Percentiles rank a stretch among this genome's conserved stretches.
These are phyloP conservation scores for Nosema muscidifuracis DNA, from an alignment of 371 early-diverging fungal species.

Conservation along the genomic window DNA sequence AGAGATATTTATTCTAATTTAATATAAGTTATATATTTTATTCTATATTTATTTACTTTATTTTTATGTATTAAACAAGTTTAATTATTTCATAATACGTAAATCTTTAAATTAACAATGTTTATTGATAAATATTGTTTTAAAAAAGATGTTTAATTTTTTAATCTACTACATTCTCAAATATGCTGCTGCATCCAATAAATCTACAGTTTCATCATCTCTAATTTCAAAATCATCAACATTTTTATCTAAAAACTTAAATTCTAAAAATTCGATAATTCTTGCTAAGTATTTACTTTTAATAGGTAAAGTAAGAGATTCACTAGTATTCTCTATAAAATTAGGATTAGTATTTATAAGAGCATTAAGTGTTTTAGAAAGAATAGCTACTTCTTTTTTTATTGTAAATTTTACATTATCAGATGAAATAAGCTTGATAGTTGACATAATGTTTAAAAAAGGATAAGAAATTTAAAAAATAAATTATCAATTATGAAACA, in stretches of 20 bases:
- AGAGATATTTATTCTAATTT: too few species aligned
- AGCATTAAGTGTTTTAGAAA: slow-evolving; percentile 29
- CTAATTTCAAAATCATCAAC: slow-evolving; percentile 55
- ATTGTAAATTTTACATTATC: slow-evolving; percentile 43
- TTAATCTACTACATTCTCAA: slow-evolving; percentile 52
- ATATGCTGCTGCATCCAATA: slow-evolving; percentile 61
- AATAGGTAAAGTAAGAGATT: slow-evolving; percentile 50
- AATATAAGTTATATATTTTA: not conserved
- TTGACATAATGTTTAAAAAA: not conserved
- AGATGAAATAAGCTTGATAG: not conserved
- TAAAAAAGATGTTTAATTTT: slow-evolving; percentile 9
- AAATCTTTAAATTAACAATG: too few species aligned
- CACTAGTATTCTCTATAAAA: slow-evolving; percentile 36
- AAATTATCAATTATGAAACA: not conserved
- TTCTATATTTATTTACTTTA: slow-evolving; percentile 11
- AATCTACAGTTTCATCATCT: slow-evolving; percentile 58
- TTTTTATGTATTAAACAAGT: too few species aligned
- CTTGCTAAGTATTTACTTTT: slow-evolving; percentile 37
- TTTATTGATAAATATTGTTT: too few species aligned
- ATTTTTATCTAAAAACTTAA: slow-evolving; percentile 34
- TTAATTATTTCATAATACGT: too few species aligned
- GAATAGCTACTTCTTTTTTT: slow-evolving; percentile 33
- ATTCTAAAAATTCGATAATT: slow-evolving; percentile 57
- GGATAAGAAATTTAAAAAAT: not conserved
- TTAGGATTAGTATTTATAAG: slow-evolving; percentile 27